Percentiles rank a stretch among this genome's conserved stretches.
Conservation (phyloP, 148 eudicot species). For the Silene latifolia region DNA sequence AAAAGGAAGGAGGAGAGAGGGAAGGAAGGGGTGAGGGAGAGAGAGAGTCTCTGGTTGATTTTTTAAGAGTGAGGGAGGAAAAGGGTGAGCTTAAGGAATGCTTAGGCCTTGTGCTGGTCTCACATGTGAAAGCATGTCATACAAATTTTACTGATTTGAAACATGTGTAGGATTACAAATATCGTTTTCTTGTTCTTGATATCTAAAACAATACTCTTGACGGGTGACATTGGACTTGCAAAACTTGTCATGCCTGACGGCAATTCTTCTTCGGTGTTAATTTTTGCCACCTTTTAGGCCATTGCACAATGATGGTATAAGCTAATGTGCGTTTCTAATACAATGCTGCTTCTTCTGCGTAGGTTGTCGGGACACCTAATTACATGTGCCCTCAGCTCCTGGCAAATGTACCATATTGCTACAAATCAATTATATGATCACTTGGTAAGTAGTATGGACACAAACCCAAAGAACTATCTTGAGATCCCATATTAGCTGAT, state of each 20-base stretch:
- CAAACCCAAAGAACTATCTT: slow-evolving; percentile 36
- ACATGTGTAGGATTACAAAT: background rate
- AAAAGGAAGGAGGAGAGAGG: too few relatives aligned
- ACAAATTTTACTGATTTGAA: background rate
- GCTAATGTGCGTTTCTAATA: slow-evolving; percentile 1
- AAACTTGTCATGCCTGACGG: slow-evolving; percentile 60
- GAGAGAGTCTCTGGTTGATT: too few relatives aligned
- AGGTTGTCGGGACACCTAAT: slow-evolving; percentile 84
- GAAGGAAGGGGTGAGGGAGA: too few relatives aligned
- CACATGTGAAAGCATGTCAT: too few relatives aligned
- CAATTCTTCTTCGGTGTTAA: slow-evolving; percentile 65
- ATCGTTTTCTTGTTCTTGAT: background rate
- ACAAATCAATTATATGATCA: slow-evolving; percentile 94
- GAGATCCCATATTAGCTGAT: slow-evolving; percentile 37
- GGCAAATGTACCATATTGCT: slow-evolving; percentile 75
- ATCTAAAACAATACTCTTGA: background rate
- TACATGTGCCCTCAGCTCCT: slow-evolving; percentile 93
- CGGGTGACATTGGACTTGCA: slow-evolving; percentile 92
- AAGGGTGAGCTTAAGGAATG: too few relatives aligned
- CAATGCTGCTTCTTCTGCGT: slow-evolving; percentile 1
- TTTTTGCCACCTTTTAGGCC: background rate
- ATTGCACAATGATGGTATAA: background rate
- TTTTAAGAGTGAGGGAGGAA: too few relatives aligned
- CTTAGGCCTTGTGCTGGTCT: too few relatives aligned
- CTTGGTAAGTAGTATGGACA: slow-evolving; percentile 50